These are phyloP conservation scores for Amanita exitialis DNA, from an alignment of 768 basidiomycete species.

Conservation along the genomic window DNA sequence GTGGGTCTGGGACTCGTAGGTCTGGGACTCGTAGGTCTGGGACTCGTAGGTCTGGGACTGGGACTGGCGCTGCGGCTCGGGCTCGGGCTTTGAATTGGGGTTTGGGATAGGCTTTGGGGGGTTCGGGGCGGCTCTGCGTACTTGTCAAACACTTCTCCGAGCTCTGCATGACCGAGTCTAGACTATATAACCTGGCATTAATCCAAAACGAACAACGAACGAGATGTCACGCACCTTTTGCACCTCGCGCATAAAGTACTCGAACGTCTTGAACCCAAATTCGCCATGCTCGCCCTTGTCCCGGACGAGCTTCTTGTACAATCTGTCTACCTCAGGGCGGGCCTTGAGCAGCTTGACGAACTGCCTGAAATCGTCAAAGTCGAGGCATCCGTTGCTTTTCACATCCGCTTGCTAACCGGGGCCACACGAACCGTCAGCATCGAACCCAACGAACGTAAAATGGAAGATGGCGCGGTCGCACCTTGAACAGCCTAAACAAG, in stretches of 20 bases:
- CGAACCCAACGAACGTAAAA: background rate
- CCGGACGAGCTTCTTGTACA: constrained; percentile 36
- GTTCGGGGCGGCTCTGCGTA: constrained; percentile 16
- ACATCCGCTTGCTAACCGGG: constrained; percentile 50
- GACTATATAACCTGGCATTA: constrained; percentile 18
- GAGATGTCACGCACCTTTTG: constrained; percentile 25
- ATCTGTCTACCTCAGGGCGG: constrained; percentile 69
- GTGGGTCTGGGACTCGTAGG: background rate
- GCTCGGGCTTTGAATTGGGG: too few species aligned
- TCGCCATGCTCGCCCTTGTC: background rate
- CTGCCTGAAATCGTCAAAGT: constrained; percentile 69
- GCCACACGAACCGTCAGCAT: background rate
- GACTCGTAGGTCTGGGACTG: background rate
- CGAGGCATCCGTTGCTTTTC: constrained; percentile 45
- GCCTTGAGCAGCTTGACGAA: constrained; percentile 79
- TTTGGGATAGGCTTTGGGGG: too few species aligned
- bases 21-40: background rate
- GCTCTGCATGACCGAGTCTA: constrained; percentile 19
- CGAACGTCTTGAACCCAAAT: constrained; percentile 33
- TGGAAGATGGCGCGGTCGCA: constrained; percentile 13
- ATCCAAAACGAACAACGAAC: background rate
- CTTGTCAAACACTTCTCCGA: constrained; percentile 24
- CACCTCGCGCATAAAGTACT: constrained; percentile 32
- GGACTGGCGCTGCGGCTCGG: background rate
- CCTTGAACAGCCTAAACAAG: constrained; percentile 50